These are phyloP conservation scores for Lipomyces yamanashiensis DNA, from an alignment of 805 yeast species.

Conservation along the genomic window DNA sequence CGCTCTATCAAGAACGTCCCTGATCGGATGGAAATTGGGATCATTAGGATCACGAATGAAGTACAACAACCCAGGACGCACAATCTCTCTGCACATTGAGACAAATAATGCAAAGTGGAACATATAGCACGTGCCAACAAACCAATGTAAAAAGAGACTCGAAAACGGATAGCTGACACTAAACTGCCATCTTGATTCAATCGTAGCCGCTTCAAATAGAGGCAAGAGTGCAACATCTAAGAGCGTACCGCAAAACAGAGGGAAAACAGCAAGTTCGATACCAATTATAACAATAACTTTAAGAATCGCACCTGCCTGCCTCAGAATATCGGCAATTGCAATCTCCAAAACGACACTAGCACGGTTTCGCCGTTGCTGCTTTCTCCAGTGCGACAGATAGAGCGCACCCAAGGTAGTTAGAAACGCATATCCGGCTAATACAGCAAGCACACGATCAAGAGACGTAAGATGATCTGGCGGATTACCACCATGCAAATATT, in stretches of 20 bases:
- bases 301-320: conserved; percentile 53
- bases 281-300: conserved; percentile 78
- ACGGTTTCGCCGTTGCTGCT: conserved; percentile 1
- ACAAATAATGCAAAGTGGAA: conserved; percentile 82
- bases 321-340: conserved; percentile 26
- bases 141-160: conserved; percentile 58
- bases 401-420: conserved; percentile 24
- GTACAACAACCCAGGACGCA: conserved; percentile 87
- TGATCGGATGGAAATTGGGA: conserved; percentile 82
- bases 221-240: conserved; percentile 73
- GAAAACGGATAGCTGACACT: conserved; percentile 37
- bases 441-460: conserved; percentile 29
- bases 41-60: conserved; percentile 95
- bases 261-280: conserved; percentile 83
- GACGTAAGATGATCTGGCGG: conserved; percentile 19
- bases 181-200: conserved; percentile 17
- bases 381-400: conserved; percentile 24
- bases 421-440: conserved; percentile 29
- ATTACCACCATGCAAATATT: conserved; percentile 24
- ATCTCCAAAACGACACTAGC: conserved; percentile 21
- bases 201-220: conserved; percentile 44
- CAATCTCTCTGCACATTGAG: conserved; percentile 76
- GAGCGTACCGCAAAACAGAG: conserved; percentile 81
- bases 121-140: conserved; percentile 83
- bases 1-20: conserved; percentile 83